phyloP scores from a whole-genome alignment of 306 rosid genomes.

The Clitoria ternatea region DNA sequence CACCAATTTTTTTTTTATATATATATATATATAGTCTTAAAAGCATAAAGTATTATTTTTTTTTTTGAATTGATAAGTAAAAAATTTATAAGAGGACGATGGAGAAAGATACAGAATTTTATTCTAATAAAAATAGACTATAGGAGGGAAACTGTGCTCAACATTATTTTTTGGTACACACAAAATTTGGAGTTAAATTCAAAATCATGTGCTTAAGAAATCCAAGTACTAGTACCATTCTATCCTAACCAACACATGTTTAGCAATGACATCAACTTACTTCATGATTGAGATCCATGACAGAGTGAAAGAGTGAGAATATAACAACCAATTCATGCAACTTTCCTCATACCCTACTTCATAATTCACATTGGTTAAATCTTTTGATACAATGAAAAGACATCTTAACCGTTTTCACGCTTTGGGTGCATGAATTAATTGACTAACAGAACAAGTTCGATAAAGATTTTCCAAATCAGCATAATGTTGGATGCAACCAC shows the following conservation, averaged over 20 bases:
- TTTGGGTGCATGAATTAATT: not conserved
- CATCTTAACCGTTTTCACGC: slow-evolving; percentile 17
- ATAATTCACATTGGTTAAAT: slow-evolving; percentile 11
- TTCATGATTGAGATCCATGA: not conserved
- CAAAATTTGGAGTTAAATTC: not conserved
- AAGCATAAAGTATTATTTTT: no score
- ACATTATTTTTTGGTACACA: not conserved
- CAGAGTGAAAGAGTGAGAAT: not conserved
- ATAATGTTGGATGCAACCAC: slow-evolving; percentile 26
- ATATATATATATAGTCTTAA: no score
- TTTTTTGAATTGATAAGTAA: no score
- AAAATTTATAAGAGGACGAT: no score
- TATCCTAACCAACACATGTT: not conserved
- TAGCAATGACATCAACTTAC: not conserved
- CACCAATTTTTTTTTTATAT: no score
- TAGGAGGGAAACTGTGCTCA: not conserved
- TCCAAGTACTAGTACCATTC: no score
- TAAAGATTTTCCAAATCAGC: not conserved
- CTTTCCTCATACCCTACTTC: slow-evolving; percentile 14
- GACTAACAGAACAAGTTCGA: not conserved
- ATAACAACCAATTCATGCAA: not conserved
- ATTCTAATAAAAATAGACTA: no score
- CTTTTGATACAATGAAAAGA: slow-evolving; percentile 14
- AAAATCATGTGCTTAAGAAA: not conserved
- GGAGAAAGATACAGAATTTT: no score